Evolutionary conservation across 1,284 basidiomycete species (phyloP).

Genomic region (Cryptococcus sp.): DNA sequence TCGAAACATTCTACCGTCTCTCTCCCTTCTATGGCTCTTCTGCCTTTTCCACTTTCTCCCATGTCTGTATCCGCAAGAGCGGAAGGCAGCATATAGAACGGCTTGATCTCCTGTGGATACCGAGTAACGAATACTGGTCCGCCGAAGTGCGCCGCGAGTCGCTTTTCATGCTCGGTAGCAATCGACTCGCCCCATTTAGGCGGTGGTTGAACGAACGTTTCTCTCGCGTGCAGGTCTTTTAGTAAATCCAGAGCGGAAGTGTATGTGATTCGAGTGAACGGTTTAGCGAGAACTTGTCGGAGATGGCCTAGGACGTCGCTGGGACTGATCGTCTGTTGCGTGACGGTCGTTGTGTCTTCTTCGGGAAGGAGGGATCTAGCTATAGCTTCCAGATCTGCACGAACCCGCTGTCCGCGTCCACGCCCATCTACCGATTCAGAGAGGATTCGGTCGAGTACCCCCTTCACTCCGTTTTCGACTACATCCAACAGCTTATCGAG

Average conservation of each 20-base stretch:
- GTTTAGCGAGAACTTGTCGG: slow-evolving; percentile 21
- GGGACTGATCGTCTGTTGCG: neutral
- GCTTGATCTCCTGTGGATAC: slow-evolving; percentile 80
- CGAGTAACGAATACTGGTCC: slow-evolving; percentile 89
- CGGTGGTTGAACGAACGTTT: slow-evolving; percentile 58
- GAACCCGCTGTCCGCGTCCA: slow-evolving; percentile 22
- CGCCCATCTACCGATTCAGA: slow-evolving; percentile 1
- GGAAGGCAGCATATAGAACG: slow-evolving; percentile 87
- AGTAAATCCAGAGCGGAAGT: slow-evolving; percentile 71
- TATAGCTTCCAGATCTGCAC: slow-evolving; percentile 33
- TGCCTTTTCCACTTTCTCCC: slow-evolving; percentile 11
- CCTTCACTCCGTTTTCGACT: slow-evolving; percentile 62
- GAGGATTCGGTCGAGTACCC: slow-evolving; percentile 27
- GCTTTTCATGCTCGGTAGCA: slow-evolving; percentile 89
- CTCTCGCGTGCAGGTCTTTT: slow-evolving; percentile 49
- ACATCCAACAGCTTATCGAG: slow-evolving; percentile 65
- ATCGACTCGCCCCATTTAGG: slow-evolving; percentile 73
- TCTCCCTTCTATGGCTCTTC: slow-evolving; percentile 32
- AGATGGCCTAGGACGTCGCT: slow-evolving; percentile 24
- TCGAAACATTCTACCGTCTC: slow-evolving; percentile 80
- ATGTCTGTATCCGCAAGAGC: neutral
- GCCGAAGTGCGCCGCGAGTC: slow-evolving; percentile 67
- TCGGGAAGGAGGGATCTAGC: slow-evolving; percentile 7
- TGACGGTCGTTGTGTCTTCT: slow-evolving; percentile 1
- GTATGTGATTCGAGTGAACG: slow-evolving; percentile 70